A percentile compares a stretch with the other conserved stretches of the same genome.
Evolutionary conservation across 345 rosid species (phyloP).

Genomic region (Citrus hindsii): DNA sequence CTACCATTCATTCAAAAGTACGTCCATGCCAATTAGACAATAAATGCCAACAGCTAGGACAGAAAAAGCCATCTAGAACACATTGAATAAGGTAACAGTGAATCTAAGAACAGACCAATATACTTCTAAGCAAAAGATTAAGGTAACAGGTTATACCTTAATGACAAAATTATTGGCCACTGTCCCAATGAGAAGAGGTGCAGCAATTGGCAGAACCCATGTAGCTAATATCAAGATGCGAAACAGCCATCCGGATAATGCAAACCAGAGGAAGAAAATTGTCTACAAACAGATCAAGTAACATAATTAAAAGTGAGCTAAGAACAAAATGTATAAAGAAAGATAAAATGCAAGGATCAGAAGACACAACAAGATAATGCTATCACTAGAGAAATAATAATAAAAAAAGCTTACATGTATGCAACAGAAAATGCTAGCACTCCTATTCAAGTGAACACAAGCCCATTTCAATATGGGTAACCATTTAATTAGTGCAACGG

Average conservation of each 20-base stretch:
- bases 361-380: background rate
- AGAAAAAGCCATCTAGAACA: background rate
- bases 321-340: background rate
- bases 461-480: background rate
- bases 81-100: background rate
- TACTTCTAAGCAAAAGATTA: background rate
- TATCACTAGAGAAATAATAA: background rate
- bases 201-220: slow-evolving; percentile 90
- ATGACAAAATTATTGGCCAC: slow-evolving; percentile 83
- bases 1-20: background rate
- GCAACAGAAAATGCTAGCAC: background rate
- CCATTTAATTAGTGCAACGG: background rate
- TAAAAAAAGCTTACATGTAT: background rate
- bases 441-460: background rate
- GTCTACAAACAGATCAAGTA: slow-evolving; percentile 41
- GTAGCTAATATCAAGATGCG: slow-evolving; percentile 64
- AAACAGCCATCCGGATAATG: slow-evolving; percentile 95
- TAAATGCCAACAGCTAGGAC: background rate
- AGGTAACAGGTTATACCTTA: slow-evolving; percentile 46
- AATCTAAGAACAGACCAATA: background rate
- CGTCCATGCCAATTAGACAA: background rate
- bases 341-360: background rate
- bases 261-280: slow-evolving; percentile 88
- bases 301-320: background rate
- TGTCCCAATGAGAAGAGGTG: slow-evolving; percentile 90